A percentile compares a stretch with the other conserved stretches of the same genome.
These are phyloP conservation scores for Phytophthora multivora DNA, from an alignment of 352 stramenopile genomes.

Conservation along the genomic window DNA sequence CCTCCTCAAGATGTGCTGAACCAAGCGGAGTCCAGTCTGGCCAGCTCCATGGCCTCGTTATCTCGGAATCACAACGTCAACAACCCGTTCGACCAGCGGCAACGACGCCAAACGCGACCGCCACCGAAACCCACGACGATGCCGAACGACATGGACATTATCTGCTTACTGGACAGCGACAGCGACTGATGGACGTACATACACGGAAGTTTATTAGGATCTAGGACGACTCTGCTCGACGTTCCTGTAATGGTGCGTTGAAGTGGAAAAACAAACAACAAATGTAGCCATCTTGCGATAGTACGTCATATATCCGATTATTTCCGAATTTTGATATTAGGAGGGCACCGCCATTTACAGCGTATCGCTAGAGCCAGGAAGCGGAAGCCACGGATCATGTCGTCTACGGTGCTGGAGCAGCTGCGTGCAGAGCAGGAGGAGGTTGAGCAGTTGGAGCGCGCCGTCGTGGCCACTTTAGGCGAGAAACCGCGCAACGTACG, in stretches of 20 bases:
- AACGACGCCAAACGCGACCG: conserved; percentile 23
- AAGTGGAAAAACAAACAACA: conserved; percentile 2
- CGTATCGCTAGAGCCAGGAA: conserved; percentile 1
- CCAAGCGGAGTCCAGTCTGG: conserved; percentile 51
- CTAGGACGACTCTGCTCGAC: conserved; percentile 15
- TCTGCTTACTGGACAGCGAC: conserved; percentile 81
- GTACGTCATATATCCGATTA: conserved; percentile 18
- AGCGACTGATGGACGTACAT: conserved; percentile 52
- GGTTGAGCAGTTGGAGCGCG: conserved; percentile 78
- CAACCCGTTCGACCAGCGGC: conserved; percentile 53
- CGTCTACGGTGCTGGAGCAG: conserved; percentile 86
- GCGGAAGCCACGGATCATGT: conserved; percentile 47
- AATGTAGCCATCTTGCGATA: conserved; percentile 20
- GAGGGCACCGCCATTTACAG: conserved; percentile 9
- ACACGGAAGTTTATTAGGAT: conserved; percentile 18
- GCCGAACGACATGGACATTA: conserved; percentile 62
- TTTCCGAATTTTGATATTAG: conserved; percentile 19
- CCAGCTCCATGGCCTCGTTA: conserved; percentile 66
- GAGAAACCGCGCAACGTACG: conserved; percentile 86
- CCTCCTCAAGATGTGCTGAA: conserved; percentile 36
- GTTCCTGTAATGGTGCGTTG: neutral
- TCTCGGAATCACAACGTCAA: conserved; percentile 64
- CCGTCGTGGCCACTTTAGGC: conserved; percentile 69
- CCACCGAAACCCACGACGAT: conserved; percentile 23
- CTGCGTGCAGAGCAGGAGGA: conserved; percentile 81